Base-by-base conservation (phyloP, 176 grass and related monocot species). In the Cymbopogon citratus region DNA sequence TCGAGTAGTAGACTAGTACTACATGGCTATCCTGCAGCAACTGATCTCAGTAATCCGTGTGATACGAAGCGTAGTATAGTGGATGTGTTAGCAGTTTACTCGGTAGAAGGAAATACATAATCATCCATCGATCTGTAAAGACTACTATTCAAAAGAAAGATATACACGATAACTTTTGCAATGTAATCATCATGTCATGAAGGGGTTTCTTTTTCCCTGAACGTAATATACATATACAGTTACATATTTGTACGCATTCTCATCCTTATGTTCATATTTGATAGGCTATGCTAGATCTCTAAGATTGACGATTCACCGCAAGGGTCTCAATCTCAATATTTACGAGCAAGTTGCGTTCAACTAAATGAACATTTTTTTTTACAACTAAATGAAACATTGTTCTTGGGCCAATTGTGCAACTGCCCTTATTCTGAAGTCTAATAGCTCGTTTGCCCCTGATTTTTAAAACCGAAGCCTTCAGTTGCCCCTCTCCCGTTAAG, bases 1-100 rank as follows among this genome's bases (percentile, higher is more conserved):
- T 93, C 31, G 85, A 92, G 24, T 80, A 80, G 77, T 61, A 63
- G 25, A 28, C 7, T 11, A 57, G 21, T 23, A 57, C 51, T 56
- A n/a, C 40, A 75, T 0, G 18, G 62, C 44, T 13, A 51, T 10
- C 41, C 36, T 45, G 31, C 10, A 46, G 46, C 51, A 79, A 16
- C 29, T 14, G 29, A 73, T 85, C 64, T 68, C 12, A 7, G 6
- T 13, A 67, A 68, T 72, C 15, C 48, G 31, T 67, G 6, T 46
- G 35, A 77, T 16, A 70, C 8, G n/a, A 59, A 21, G 9, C 39
- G 6, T 21, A 33, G 11, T 16, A 54, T 56, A 54, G 49, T 54
- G 49, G 49, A 57, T 23, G 21, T 57, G 52, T 52, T 31, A 36
- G 63, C 21, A 63, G 39, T 44, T 63, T 63, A 69, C 63, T 45